Base-by-base conservation (phyloP, 371 early-diverging fungal species). In the Zopfochytrium polystomum region DNA sequence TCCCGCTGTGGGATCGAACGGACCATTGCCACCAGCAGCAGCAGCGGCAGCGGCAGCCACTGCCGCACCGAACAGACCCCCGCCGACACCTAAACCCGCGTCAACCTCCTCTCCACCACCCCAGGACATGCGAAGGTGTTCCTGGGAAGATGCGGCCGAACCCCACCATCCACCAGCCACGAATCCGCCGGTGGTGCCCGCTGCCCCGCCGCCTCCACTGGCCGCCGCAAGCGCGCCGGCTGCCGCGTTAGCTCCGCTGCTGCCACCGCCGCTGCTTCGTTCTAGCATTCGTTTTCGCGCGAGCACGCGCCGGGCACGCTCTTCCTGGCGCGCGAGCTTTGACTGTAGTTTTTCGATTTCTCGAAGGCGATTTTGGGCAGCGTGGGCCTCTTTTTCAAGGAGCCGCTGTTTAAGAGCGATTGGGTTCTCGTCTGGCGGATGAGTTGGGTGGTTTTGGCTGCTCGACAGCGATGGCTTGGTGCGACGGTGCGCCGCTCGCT, bases 261-360 rank as follows among this genome's bases (percentile, higher is more conserved):
- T n/a, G n/a, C n/a, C n/a, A n/a, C n/a, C n/a, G n/a, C n/a, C n/a
- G n/a, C n/a, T n/a, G n/a, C n/a, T n/a, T n/a, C 50, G 51, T 49
- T 72, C 77, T 23, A 77, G 58, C 15, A 55, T 52, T 45, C 65
- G 51, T 57, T 77, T 77, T 15, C 77, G 62, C 49, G 74, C 77
- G 49, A 67, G 72, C 18, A 77, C 74, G 25, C 52, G 48, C 3
- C 66, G 56, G 25, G 72, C 74, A 45, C 70, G 77, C 58, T 70
- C 58, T 32, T 77, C 77, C 52, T 73, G 74, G 23, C 62, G 62
- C 1, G 72, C 73, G 13, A 77, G 60, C 62, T 77, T 77, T 44
- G 62, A 48, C 52, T 73, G 72, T 23, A 77, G 69, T 54, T 73
- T 72, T 15, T 50, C 63, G n/a, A 77, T 71, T 51, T 77, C 77